Base-by-base conservation (phyloP, 441 rosid species). In the Euphorbia celastroides region DNA sequence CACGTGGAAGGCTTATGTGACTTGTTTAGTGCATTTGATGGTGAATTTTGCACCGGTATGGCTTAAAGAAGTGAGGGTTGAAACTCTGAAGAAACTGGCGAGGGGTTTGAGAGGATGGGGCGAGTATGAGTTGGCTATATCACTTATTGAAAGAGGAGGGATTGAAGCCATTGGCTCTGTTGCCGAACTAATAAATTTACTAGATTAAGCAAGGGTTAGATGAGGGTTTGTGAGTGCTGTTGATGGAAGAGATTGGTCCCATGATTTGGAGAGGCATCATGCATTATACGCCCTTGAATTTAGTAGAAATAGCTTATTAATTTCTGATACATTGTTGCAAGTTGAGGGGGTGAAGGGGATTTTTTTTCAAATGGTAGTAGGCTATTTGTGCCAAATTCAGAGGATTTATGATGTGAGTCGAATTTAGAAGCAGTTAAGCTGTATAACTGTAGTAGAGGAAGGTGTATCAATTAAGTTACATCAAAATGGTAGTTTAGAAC, bases 71-170 rank as follows among this genome's bases (percentile, higher is more conserved):
- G 81, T 84, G 71, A 79, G 74, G 77, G 38, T 62, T 9, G 83
- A 80, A 69, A 86, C 89, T 2, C 65, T 84, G 67, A 75, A 58
- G 79, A 84, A 76, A 50, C 54, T 87, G 77, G 86, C 85, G 3
- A 12, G 65, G 17, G 86, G 84, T 23, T 66, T 87, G 72, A 74
- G 75, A 50, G 77, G 74, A 68, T 87, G 88, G 89, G 68, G 76
- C 32, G 86, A 84, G 52, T 55, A 64, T 22, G 89, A 84, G 69
- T 67, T 84, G 64, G 92, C 89, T 22, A 73, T 87, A 1, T 77
- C 88, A 59, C 83, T 84, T 52, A 83, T 87, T 1, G 89, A 83
- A 72, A 72, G 88, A 69, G 89, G 86, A 19, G 89, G 92, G 36
- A 17, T 79, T 63, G 80, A 62, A 17, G 73, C 84, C 50, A 69